Percentiles rank a stretch among this genome's conserved stretches.
phyloP scores from a whole-genome alignment of 2,329 filamentous ascomycete species.

The Leptographium lundbergii region DNA sequence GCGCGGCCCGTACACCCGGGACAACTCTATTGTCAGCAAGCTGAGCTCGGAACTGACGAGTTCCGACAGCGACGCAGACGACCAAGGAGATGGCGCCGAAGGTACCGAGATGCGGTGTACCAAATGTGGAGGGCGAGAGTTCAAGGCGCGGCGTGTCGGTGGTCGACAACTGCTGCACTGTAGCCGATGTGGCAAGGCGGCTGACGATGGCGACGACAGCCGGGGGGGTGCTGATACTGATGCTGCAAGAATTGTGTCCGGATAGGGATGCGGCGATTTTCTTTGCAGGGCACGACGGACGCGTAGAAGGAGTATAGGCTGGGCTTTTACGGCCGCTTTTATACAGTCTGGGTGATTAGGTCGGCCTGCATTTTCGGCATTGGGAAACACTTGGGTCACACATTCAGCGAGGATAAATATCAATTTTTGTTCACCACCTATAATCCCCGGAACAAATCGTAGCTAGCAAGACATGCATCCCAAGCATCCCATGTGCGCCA shows the following conservation, averaged over 20 bases:
- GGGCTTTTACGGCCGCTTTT: neutral
- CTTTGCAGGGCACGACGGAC: neutral
- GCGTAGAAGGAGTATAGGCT: neutral
- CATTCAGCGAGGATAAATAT: neutral
- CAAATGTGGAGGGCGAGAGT: constrained; percentile 48
- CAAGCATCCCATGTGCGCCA: neutral
- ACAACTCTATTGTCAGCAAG: constrained; percentile 33
- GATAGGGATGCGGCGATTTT: neutral
- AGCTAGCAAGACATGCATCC: neutral
- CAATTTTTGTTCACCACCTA: neutral
- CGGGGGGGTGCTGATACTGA: neutral
- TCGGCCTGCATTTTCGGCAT: neutral
- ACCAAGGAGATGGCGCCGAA: constrained; percentile 11
- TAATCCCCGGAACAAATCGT: neutral
- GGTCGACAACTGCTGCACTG: constrained; percentile 48
- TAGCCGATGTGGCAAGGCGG: constrained; percentile 34
- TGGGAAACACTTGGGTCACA: neutral
- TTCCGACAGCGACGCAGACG: constrained; percentile 16
- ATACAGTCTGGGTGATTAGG: neutral
- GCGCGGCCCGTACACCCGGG: constrained; percentile 6
- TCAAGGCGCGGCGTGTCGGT: constrained; percentile 44
- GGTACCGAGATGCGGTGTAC: constrained; percentile 37
- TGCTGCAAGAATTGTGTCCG: neutral
- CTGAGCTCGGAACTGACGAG: constrained; percentile 44
- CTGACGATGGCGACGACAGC: constrained; percentile 2